Evolutionary conservation across 2,329 filamentous ascomycete species (phyloP).

Genomic region (Xylaria sp.): DNA sequence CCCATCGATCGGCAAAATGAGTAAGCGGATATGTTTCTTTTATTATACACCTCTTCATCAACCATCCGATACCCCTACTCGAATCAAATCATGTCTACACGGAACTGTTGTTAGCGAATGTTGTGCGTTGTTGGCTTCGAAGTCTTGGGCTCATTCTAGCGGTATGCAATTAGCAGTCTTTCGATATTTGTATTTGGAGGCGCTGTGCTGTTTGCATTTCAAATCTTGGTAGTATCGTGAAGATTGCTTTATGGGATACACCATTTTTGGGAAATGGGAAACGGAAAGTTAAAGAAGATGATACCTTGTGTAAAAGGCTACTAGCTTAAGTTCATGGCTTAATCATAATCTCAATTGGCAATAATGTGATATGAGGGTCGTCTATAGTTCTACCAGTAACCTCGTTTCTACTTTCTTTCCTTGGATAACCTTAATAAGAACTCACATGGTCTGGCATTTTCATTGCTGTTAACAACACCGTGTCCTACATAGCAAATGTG

Average conservation of each 20-base stretch:
- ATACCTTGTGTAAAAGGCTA: neutral
- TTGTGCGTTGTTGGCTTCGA: slow-evolving; percentile 1
- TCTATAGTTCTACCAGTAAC: neutral
- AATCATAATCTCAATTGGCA: neutral
- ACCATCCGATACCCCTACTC: slow-evolving; percentile 37
- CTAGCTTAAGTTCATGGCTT: neutral
- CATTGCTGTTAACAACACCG: too few species aligned
- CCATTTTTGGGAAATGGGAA: neutral
- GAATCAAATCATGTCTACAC: slow-evolving; percentile 22
- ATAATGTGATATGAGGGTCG: neutral
- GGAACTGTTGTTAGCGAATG: slow-evolving; percentile 15
- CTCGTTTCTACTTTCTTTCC: neutral
- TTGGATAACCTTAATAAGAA: neutral
- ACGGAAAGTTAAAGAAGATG: neutral
- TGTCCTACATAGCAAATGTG: too few species aligned
- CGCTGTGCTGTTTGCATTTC: slow-evolving; percentile 4
- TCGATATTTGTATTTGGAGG: neutral
- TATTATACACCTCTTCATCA: slow-evolving; percentile 17
- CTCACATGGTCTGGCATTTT: too few species aligned
- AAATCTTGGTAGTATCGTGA: slow-evolving; percentile 2
- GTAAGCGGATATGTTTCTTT: slow-evolving; percentile 16
- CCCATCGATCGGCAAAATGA: slow-evolving; percentile 22
- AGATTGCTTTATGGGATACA: neutral
- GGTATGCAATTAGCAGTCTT: slow-evolving; percentile 9
- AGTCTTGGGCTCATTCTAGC: slow-evolving; percentile 6